Percentiles rank a stretch among this genome's conserved stretches.
phyloP scores from a whole-genome alignment of 148 eudicot species.

The Arctostaphylos glauca region DNA sequence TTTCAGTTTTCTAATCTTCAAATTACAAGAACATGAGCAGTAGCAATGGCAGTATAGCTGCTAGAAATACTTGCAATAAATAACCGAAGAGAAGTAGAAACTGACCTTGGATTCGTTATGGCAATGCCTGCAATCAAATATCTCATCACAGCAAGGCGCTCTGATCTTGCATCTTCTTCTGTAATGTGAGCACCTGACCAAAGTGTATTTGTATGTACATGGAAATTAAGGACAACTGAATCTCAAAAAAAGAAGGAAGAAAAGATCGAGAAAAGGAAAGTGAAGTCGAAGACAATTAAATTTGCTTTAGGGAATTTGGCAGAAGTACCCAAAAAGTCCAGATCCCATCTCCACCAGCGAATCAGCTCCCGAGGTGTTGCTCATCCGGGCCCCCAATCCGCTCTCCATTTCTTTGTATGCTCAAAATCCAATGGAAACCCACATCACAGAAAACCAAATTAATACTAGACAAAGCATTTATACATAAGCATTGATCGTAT shows the following conservation, averaged over 20 bases:
- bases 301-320: background rate
- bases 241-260: background rate
- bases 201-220: background rate
- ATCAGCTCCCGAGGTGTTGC: constrained; percentile 1
- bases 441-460: background rate
- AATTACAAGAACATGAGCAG: background rate
- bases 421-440: constrained; percentile 5
- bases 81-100: background rate
- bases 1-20: background rate
- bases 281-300: background rate
- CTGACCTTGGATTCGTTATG: constrained; percentile 77
- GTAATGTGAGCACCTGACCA: constrained; percentile 66
- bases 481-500: background rate
- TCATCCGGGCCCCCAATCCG: constrained; percentile 3
- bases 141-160: constrained; percentile 78
- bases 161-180: constrained; percentile 75
- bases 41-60: background rate
- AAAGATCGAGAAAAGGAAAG: background rate
- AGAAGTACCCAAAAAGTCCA: constrained; percentile 13
- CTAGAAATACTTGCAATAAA: background rate
- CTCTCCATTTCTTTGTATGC: background rate
- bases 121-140: constrained; percentile 77
- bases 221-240: background rate
- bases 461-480: background rate
- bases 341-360: constrained; percentile 16